These are phyloP conservation scores for Phytophthora foliorum DNA, from an alignment of 352 stramenopile genomes.

Conservation along the genomic window DNA sequence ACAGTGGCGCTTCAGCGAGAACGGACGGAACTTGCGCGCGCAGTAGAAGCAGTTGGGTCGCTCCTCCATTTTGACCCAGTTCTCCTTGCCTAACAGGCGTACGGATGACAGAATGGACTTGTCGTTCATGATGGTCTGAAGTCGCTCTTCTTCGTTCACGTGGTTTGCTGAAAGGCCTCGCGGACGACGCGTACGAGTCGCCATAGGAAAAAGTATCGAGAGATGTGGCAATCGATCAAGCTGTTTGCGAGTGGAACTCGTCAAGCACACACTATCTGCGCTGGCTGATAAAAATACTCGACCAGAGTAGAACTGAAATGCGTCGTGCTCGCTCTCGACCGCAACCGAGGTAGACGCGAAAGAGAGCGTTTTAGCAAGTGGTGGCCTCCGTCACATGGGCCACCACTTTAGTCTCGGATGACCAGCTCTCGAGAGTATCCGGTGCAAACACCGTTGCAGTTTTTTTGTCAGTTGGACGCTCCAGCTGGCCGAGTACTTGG, in stretches of 20 bases:
- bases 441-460: conserved; percentile 28
- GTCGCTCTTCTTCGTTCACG: conserved; percentile 59
- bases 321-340: background rate
- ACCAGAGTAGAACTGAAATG: conserved; percentile 34
- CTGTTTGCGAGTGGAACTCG: background rate
- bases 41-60: conserved; percentile 85
- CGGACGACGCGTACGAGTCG: conserved; percentile 40
- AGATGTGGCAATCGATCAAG: background rate
- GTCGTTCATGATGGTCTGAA: conserved; percentile 70
- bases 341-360: conserved; percentile 29
- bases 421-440: conserved; percentile 29
- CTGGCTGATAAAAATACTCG: conserved; percentile 39
- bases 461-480: conserved; percentile 31
- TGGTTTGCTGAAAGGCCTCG: conserved; percentile 63
- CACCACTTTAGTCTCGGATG: conserved; percentile 17
- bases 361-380: conserved; percentile 41
- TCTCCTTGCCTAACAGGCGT: conserved; percentile 63
- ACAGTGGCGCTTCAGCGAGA: conserved; percentile 85
- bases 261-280: background rate
- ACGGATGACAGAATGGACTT: conserved; percentile 60
- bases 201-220: conserved; percentile 17
- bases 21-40: conserved; percentile 76
- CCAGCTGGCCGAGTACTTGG: conserved; percentile 36
- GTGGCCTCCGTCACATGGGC: conserved; percentile 4
- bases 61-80: conserved; percentile 81